Base-by-base conservation (phyloP, 352 stramenopile genomes). In the Lagenidium giganteum region DNA sequence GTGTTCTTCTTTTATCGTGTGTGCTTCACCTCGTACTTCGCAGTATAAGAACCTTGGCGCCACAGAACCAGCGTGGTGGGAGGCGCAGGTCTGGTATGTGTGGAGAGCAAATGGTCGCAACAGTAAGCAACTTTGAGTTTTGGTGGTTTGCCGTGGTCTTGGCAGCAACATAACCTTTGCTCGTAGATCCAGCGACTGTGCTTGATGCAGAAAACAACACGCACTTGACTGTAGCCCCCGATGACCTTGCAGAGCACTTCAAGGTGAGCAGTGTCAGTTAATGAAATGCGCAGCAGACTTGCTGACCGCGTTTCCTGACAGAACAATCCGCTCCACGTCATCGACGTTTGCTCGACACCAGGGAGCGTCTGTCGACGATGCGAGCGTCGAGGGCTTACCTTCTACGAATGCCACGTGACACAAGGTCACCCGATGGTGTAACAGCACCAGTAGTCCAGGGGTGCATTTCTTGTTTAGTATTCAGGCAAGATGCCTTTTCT, bases 21-120 rank as follows among this genome's bases (percentile, higher is more conserved):
- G 13, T 42, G 39, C 11, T 22, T 34, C 22, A 45, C 38, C n/a
- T 44, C 34, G 9, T 55, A 11, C 14, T 18, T 26, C n/a, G 6
- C 26, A 91, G 79, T 92, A 88, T 50, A 65, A 79, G 28, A 86
- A 92, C 31, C 53, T 56, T 33, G 79, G 64, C n/a, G 79, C 71
- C 3, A 40, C 60, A 1, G 72, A 92, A 36, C 58, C 71, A 0
- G 70, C 60, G 18, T 92, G 76, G 76, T 92, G 80, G 80, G 77
- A 92, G 42, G 80, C 80, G 1, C 80, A 92, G 45, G 77, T 78
- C n/a, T 92, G 80, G 80, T 89, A 92, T 43, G 47, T 83, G 8
- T 92, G 80, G 80, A 64, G 71, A 33, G 69, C 69, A 8, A 70
- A 82, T 13, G 77, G 75, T 5, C 67, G 70, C 26, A 53, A 75